These are phyloP conservation scores for Puccinia triticina DNA, from an alignment of 1,284 basidiomycete species.

Conservation along the genomic window DNA sequence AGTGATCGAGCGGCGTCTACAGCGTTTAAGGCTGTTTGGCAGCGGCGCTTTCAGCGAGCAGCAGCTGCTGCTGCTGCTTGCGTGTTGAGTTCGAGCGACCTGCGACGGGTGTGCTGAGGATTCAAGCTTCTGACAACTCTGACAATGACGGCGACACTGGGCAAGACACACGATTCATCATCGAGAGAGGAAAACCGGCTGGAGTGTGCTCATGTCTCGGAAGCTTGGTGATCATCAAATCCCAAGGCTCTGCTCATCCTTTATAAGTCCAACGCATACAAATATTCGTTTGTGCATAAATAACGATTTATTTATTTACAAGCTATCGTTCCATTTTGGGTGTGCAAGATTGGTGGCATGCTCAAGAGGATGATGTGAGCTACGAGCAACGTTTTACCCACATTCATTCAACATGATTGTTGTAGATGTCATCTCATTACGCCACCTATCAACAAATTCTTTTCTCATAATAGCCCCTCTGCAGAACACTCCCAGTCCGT, in stretches of 20 bases:
- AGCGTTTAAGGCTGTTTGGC: no score
- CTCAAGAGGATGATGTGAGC: neutral
- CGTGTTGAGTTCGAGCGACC: no score
- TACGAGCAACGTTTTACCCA: neutral
- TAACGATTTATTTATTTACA: neutral
- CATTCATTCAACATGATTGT: no score
- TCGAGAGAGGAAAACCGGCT: neutral
- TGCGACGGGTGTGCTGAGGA: no score
- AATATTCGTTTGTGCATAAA: neutral
- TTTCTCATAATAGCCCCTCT: no score
- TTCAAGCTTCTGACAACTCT: neutral
- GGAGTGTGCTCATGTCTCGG: neutral
- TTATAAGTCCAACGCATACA: neutral
- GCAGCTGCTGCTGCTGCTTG: no score
- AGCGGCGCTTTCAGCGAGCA: no score
- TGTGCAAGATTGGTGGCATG: neutral
- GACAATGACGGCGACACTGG: neutral
- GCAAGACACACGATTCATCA: neutral
- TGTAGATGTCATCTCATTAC: no score
- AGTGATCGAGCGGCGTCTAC: neutral
- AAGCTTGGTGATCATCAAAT: neutral
- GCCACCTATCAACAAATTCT: no score
- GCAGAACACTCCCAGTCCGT: no score
- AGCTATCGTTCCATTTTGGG: neutral
- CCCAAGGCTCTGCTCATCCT: neutral